Base-by-base conservation (phyloP, 2,329 filamentous ascomycete species). In the Aspergillus bombycis region DNA sequence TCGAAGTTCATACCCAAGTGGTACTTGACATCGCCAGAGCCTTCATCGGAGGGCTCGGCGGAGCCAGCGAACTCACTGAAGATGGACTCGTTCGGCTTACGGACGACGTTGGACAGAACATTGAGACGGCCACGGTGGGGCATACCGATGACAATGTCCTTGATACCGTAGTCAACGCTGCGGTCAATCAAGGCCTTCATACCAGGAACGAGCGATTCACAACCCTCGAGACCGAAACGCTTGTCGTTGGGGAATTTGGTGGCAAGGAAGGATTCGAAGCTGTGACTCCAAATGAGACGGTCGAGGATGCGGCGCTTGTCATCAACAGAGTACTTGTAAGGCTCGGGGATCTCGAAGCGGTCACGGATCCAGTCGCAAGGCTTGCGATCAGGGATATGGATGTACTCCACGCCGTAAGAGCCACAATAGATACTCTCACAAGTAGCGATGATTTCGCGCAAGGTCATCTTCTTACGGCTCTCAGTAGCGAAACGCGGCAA, bases 1-100 rank as follows among this genome's bases (percentile, higher is more conserved):
- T 99, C 95, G 72, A 99, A 99, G 85, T 99, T 99, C 95, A 99
- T 99, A 77, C 95, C 95, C 74, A 99, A 85, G 84, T 99, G 95
- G 84, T 99, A 99, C 83, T 99, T 99, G 81, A 99, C 95, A 79
- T 99, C 95, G 74, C 95, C 95, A 63, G 95, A 98, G 64, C 95
- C 95, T 82, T 99, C 94, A 71, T 98, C 95, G 71, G 92, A 91
- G 61, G 92, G 92, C 76, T 92, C 93, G 26, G 91, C 84, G 54
- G 91, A 92, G 72, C 95, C 95, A 67, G 92, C 91, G 75, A 99
- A 99, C 80, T 99, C 95, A 78, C 92, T 96, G 85, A 99, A 99
- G 81, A 99, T 99, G 69, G 95, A 98, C 84, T 98, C 95, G 81
- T 99, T 99, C 73, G 95, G 94, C 84, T 99, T 99, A 76, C 95